A percentile compares a stretch with the other conserved stretches of the same genome.
Evolutionary conservation across 2,329 filamentous ascomycete species (phyloP).

Genomic region (Xylariaceae sp.): DNA sequence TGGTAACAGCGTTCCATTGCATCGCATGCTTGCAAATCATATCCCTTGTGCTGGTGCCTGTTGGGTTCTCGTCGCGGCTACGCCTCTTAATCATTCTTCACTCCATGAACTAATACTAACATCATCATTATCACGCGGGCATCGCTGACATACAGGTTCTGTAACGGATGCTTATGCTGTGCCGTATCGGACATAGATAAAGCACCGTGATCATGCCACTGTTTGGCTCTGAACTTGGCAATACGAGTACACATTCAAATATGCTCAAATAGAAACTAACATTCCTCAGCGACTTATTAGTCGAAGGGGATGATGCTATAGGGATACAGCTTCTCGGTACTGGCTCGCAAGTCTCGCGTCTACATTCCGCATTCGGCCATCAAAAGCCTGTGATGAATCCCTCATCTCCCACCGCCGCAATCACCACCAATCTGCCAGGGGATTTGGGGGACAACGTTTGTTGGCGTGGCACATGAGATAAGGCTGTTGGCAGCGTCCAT

Average conservation of each 20-base stretch:
- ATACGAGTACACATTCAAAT: neutral
- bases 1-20: slow-evolving; percentile 8
- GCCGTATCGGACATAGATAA: slow-evolving; percentile 8
- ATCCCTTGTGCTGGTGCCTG: neutral
- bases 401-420: too few species aligned
- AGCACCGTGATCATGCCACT: slow-evolving; percentile 4
- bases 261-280: too few species aligned
- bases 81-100: neutral
- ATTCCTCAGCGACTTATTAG: neutral
- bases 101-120: neutral
- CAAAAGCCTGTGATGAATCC: neutral
- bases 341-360: slow-evolving; percentile 11
- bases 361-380: slow-evolving; percentile 12
- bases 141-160: too few species aligned
- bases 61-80: neutral
- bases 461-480: slow-evolving; percentile 19
- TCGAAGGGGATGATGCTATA: neutral
- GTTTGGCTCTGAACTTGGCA: neutral
- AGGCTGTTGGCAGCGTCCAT: slow-evolving; percentile 6
- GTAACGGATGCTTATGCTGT: neutral
- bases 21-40: slow-evolving; percentile 1
- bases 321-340: neutral
- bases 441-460: neutral
- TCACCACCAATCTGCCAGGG: too few species aligned
- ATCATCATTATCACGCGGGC: too few species aligned